Evolutionary conservation across 2,329 filamentous ascomycete species (phyloP), one percentile per base, ranked within the genome.

Genomic region (Aspergillus thermomutatus): DNA sequence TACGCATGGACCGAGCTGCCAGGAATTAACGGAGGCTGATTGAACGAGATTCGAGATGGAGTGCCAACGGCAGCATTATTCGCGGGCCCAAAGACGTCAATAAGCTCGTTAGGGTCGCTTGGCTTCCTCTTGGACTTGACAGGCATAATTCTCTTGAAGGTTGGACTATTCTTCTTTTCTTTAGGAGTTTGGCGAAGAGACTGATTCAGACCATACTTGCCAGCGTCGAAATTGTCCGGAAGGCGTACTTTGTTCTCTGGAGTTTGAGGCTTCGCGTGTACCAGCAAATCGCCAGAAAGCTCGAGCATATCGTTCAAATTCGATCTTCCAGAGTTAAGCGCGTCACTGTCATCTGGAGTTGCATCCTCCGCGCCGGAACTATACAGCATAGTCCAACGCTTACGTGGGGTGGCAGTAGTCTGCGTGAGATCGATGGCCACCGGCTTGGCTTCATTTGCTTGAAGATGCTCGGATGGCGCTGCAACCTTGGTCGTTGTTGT

Each of bases 21-120:
- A 2, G 67, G 65, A 37, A 64, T 52, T 23, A 67, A 51, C 8
- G 63, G 59, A 8, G 66, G 62, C 25, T 64, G 63, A 28, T 64
- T 41, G 17, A 63, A 60, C 25, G 51, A 52, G 10, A 66, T n/a
- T 3, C 25, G 19, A 5, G 52, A 52, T 5, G 56, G 58, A 19
- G 26, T 5, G n/a, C 28, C 57, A 17, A 41, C 17, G 1, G 28
- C 45, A 10, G 19, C 46, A 27, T 34, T 45, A 37, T 43, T 45
- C 4, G 27, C 54, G 17, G 59, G 56, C 2, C 34, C 50, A 21
- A 56, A 40, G 6, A 63, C 43, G 23, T 65, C 63, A 9, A 66
- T 34, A 9, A 66, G 53, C 14, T 61, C 49, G 27, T 55, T 50
- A 7, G 28, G 21, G 10, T 50, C 55, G 19, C 25, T 27, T 5